phyloP scores from a whole-genome alignment of 495 filamentous ascomycete species.

The Podospora appendiculata region DNA sequence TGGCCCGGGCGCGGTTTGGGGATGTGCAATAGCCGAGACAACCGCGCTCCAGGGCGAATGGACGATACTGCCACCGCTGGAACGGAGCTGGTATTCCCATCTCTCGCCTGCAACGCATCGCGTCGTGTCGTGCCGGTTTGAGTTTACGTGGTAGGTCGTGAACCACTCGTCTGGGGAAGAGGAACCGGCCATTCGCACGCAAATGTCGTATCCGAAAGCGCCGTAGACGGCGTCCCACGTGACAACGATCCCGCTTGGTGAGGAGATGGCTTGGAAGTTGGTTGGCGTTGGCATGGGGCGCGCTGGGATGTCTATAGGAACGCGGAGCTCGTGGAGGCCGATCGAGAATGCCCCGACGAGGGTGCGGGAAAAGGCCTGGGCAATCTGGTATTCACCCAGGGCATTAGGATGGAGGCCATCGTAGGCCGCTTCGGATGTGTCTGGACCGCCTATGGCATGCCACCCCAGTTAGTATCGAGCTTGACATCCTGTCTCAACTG shows the following conservation, averaged over 20 bases:
- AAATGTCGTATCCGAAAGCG: conserved; percentile 17
- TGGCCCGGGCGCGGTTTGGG: conserved; percentile 9
- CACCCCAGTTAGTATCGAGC: no score
- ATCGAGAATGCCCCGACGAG: conserved; percentile 11
- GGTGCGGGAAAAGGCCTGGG: conserved; percentile 15
- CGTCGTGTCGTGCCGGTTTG: conserved; percentile 4
- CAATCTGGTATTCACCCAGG: conserved; percentile 24
- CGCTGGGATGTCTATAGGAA: conserved; percentile 7
- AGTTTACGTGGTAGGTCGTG: not conserved
- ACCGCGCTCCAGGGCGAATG: conserved; percentile 8
- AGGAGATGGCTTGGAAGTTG: conserved; percentile 1
- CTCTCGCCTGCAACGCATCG: not conserved
- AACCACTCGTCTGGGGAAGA: not conserved
- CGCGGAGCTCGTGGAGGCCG: conserved; percentile 4
- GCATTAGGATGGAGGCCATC: conserved; percentile 33
- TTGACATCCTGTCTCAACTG: no score
- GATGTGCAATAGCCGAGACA: conserved; percentile 7
- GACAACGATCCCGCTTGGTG: conserved; percentile 9
- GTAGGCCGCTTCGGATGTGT: conserved; percentile 10
- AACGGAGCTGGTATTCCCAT: conserved; percentile 13
- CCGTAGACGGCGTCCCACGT: conserved; percentile 20
- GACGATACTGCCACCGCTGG: not conserved
- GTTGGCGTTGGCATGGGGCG: conserved; percentile 8
- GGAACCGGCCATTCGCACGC: not conserved
- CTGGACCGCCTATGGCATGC: no score